Evolutionary conservation across 192 early-diverging fungal species (phyloP), one percentile per base, ranked within the genome.

Genomic region (Gigaspora rosea): DNA sequence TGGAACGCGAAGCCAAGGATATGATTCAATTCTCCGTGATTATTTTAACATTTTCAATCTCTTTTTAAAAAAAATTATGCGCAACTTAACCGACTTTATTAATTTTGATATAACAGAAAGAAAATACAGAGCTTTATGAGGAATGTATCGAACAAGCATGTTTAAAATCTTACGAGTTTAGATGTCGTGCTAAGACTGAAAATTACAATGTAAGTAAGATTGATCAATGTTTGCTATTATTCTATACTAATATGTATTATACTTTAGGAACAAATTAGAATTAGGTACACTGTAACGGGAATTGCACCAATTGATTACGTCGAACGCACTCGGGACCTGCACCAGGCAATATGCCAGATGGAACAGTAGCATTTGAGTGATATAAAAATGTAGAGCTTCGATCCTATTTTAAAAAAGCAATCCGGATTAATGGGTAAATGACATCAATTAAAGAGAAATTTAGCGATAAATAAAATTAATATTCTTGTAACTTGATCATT

Each of bases 151-250:
- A 82, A 2, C 82, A 88, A 2, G 86, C 90, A 22, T 83, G 83
- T 48, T 94, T 95, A 85, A 89, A 89, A 73, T 77, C 87, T 75
- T 94, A 89, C 76, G 84, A 76, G 22, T 91, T 99, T 82, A 88
- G 91, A 49, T 86, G 92, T 80, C 82, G 90, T 65, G 95, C 92
- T 27, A 96, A 95, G 83, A 83, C 82, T 35, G 96, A 99, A 76
- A 89, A 79, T 33, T 99, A 89, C 76, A 91, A 95, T 75, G 94
- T 91, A 83, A 13, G 2, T 15, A 52, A 52, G 9, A 9, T 13
- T 52, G 9, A 13, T 52, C 51, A 13, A 52, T 52, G 9, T 52
- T 52, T 52, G 27, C 27, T 0, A 13, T 52, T 52, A 13, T 52
- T 52, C 13, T 51, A 51, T 52, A 4, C 15, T 52, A 13, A 15